phyloP scores from a whole-genome alignment of 2,329 filamentous ascomycete species.

The Verticillium klebahnii region DNA sequence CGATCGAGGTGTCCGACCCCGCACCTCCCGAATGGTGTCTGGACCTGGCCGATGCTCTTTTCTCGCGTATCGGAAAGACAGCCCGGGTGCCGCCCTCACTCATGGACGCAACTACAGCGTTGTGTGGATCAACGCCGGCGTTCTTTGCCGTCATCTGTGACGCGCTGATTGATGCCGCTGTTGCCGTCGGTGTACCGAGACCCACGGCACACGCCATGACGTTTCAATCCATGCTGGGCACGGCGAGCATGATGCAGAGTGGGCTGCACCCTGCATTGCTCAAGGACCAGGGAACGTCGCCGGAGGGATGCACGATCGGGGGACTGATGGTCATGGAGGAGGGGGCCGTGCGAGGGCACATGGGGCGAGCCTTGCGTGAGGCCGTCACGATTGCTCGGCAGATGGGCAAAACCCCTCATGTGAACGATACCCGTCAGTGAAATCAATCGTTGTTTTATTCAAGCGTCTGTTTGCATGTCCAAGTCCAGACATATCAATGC shows the following conservation, averaged over 20 bases:
- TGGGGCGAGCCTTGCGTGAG: conserved; percentile 27
- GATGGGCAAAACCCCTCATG: conserved; percentile 32
- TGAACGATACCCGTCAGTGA: conserved; percentile 30
- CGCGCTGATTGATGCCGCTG: conserved; percentile 53
- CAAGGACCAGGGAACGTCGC: conserved; percentile 54
- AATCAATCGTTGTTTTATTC: no score
- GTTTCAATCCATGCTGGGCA: conserved; percentile 54
- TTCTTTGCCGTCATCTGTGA: conserved; percentile 56
- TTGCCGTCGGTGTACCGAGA: conserved; percentile 55
- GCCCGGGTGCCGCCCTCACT: conserved; percentile 42
- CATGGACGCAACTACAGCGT: conserved; percentile 53
- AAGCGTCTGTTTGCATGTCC: no score
- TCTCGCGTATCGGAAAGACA: conserved; percentile 48
- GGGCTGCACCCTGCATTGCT: conserved; percentile 53
- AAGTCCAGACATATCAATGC: no score
- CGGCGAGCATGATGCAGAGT: conserved; percentile 44
- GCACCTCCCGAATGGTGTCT: conserved; percentile 15
- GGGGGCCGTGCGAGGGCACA: conserved; percentile 38
- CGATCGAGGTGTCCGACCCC: conserved; percentile 22
- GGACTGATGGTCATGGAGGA: conserved; percentile 57
- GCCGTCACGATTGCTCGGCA: conserved; percentile 39
- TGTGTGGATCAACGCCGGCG: conserved; percentile 56
- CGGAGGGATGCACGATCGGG: conserved; percentile 56
- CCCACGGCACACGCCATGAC: conserved; percentile 54
- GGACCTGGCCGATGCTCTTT: conserved; percentile 37